Conservation (phyloP, 108 stramenopile genomes). For the Fragilariopsis cylindrus region DNA sequence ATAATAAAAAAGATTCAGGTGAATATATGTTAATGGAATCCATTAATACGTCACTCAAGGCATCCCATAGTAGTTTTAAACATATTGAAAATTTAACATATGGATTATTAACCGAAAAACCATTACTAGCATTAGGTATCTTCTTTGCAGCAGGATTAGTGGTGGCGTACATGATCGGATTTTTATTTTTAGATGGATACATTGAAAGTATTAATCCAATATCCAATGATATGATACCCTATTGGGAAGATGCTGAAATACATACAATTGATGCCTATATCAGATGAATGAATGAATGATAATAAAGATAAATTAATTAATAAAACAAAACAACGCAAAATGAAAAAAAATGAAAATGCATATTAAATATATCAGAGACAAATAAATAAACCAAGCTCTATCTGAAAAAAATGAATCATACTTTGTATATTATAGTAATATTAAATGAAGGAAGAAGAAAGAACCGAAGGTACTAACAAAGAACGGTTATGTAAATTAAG, state of each 20-base stretch:
- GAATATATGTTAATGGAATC: neutral
- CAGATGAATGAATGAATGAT: neutral
- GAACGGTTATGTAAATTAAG: too few relatives aligned
- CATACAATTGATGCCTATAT: slow-evolving; percentile 6
- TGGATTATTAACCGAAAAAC: slow-evolving; percentile 13
- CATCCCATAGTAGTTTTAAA: slow-evolving; percentile 21
- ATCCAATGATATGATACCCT: slow-evolving; percentile 33
- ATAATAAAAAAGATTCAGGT: neutral
- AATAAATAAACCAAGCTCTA: too few relatives aligned
- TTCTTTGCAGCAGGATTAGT: slow-evolving; percentile 23
- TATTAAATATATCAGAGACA: too few relatives aligned
- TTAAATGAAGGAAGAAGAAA: too few relatives aligned
- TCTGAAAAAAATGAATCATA: too few relatives aligned
- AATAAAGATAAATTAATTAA: neutral
- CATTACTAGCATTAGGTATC: slow-evolving; percentile 26
- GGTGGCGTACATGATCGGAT: slow-evolving; percentile 32
- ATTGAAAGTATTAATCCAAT: slow-evolving; percentile 33
- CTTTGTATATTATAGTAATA: too few relatives aligned
- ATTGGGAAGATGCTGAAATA: slow-evolving; percentile 34
- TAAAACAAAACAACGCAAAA: too few relatives aligned
- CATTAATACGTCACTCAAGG: slow-evolving; percentile 15
- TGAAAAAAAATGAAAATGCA: too few relatives aligned
- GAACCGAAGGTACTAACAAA: too few relatives aligned
- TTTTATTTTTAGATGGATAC: slow-evolving; percentile 40
- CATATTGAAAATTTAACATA: slow-evolving; percentile 25